A percentile compares a stretch with the other conserved stretches of the same genome.
Evolutionary conservation across 495 filamentous ascomycete genomes (phyloP).

Genomic region (Staphylotrichum longicolle): DNA sequence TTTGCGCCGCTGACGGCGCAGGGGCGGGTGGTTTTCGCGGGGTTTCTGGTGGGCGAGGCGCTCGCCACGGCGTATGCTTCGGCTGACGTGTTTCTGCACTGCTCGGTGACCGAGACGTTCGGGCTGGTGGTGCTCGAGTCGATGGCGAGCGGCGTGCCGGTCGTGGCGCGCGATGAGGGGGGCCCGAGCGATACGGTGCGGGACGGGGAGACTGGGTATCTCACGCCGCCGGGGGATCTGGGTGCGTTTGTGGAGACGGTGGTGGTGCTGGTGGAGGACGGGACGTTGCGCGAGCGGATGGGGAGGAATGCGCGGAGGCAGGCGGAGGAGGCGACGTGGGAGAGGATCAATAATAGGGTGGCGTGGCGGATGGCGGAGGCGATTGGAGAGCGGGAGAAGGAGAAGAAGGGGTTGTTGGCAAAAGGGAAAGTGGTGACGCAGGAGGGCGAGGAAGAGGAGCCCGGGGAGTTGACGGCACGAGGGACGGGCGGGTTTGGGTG

Average conservation of each 20-base stretch:
- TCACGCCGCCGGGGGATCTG: background rate
- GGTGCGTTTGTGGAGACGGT: background rate
- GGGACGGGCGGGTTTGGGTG: background rate
- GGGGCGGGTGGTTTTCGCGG: constrained; percentile 1
- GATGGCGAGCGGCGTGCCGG: constrained; percentile 7
- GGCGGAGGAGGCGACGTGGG: constrained; percentile 10
- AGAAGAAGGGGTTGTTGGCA: background rate
- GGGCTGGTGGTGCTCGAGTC: constrained; percentile 8
- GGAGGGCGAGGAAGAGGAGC: background rate
- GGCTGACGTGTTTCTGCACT: constrained; percentile 5
- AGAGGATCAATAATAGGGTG: constrained; percentile 8
- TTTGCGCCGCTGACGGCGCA: background rate
- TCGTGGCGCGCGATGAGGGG: constrained; percentile 7
- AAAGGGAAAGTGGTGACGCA: background rate
- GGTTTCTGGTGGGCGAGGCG: background rate
- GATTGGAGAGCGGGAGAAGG: background rate
- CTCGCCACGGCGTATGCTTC: constrained; percentile 5
- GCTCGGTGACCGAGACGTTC: constrained; percentile 6
- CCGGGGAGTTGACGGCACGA: too few species aligned
- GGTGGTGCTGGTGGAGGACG: background rate
- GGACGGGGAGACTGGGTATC: background rate
- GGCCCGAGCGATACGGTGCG: constrained; percentile 8
- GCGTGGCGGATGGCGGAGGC: constrained; percentile 7
- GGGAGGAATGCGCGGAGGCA: background rate
- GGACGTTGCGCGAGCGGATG: background rate